These are phyloP conservation scores for Sporothrix pallida DNA, from an alignment of 2,329 filamentous ascomycete genomes.

Conservation along the genomic window DNA sequence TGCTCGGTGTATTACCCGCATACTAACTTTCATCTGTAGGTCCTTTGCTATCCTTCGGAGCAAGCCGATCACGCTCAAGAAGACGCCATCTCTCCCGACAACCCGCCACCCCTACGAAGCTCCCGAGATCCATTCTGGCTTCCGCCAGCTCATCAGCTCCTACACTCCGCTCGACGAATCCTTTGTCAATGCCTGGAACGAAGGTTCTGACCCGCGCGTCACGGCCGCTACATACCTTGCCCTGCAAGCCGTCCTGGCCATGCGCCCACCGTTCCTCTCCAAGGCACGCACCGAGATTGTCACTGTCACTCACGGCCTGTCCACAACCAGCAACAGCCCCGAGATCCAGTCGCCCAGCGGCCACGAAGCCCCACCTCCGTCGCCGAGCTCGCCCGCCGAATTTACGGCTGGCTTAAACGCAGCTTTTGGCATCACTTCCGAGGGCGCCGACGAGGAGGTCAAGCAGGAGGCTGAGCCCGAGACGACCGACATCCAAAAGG, in stretches of 20 bases:
- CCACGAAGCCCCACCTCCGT: conserved; percentile 19
- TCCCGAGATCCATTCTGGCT: conserved; percentile 60
- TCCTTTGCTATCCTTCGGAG: conserved; percentile 68
- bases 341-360: conserved; percentile 49
- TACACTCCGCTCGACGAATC: conserved; percentile 68
- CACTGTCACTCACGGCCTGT: conserved; percentile 23
- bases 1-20: too few relatives aligned
- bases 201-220: conserved; percentile 52
- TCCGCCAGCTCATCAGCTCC: conserved; percentile 64
- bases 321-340: conserved; percentile 43
- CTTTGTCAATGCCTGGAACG: conserved; percentile 69
- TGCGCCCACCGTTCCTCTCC: conserved; percentile 44
- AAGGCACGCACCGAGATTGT: conserved; percentile 34
- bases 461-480: conserved; percentile 45
- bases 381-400: conserved; percentile 8
- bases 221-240: conserved; percentile 46
- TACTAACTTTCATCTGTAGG: conserved; percentile 46
- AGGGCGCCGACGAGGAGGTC: not conserved
- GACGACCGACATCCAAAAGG: conserved; percentile 68
- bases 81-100: conserved; percentile 61
- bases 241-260: conserved; percentile 46
- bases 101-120: conserved; percentile 60
- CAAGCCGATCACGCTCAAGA: conserved; percentile 65
- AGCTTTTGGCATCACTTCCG: not conserved
- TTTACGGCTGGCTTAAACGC: not conserved